Evolutionary conservation across 208 protist species (phyloP).

Genomic region (Angomonas ambiguus): DNA sequence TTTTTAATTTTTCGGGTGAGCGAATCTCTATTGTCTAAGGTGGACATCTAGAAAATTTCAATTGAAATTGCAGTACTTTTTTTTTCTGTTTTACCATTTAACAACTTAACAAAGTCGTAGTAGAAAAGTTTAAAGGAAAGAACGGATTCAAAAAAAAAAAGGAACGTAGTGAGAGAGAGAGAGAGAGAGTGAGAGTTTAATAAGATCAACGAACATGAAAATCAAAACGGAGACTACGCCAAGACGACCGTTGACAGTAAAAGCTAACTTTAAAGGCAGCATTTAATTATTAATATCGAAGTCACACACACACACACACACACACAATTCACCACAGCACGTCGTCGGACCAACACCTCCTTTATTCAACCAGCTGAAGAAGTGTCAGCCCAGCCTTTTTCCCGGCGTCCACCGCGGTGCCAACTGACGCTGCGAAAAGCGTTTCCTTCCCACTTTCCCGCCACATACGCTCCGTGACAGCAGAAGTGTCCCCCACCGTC

Average conservation of each 20-base stretch:
- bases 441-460: conserved; percentile 20
- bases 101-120: no score
- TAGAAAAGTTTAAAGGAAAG: not conserved
- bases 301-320: no score
- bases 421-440: conserved; percentile 47
- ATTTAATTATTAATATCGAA: no score
- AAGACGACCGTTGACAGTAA: no score
- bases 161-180: not conserved
- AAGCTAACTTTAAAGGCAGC: no score
- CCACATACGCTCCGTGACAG: conserved; percentile 40
- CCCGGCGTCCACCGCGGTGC: conserved; percentile 48
- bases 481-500: conserved; percentile 68
- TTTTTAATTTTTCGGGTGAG: not conserved
- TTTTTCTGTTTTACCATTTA: not conserved
- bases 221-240: no score
- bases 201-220: no score
- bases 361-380: not conserved
- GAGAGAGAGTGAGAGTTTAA: not conserved
- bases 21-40: not conserved
- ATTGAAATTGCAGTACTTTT: not conserved
- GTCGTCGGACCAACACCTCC: conserved; percentile 15
- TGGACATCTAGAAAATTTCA: not conserved
- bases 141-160: not conserved
- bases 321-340: no score
- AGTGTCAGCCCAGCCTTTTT: conserved; percentile 32